Conservation (phyloP, 2,329 filamentous ascomycete species). For the Penicillium sp. region DNA sequence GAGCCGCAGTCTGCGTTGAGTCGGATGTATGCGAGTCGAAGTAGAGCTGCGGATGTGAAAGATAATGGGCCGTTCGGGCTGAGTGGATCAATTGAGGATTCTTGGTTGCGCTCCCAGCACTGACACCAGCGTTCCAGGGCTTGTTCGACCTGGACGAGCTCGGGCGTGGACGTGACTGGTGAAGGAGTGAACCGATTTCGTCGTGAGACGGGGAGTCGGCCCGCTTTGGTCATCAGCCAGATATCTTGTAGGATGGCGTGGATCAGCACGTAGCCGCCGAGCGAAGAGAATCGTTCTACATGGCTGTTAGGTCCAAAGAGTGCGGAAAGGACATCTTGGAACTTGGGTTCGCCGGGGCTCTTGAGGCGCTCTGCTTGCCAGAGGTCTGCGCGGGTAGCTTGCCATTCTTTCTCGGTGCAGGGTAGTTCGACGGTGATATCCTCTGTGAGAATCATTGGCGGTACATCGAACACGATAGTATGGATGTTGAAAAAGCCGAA, state of each 20-base stretch:
- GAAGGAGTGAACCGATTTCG: conserved; percentile 13
- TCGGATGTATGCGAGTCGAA: conserved; percentile 36
- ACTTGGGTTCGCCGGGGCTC: conserved; percentile 25
- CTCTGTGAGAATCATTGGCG: conserved; percentile 33
- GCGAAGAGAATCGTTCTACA: conserved; percentile 32
- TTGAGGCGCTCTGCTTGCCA: conserved; percentile 30
- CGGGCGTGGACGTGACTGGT: conserved; percentile 25
- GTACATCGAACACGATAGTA: conserved; percentile 37
- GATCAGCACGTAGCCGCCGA: conserved; percentile 36
- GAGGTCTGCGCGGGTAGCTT: conserved; percentile 21
- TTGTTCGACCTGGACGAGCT: conserved; percentile 31
- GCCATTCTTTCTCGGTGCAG: conserved; percentile 36
- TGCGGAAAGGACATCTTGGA: conserved; percentile 30
- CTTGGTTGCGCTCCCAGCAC: conserved; percentile 38
- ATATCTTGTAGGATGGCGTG: conserved; percentile 36
- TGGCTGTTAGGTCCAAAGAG: conserved; percentile 25
- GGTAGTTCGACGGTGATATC: conserved; percentile 34
- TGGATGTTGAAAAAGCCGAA: conserved; percentile 39
- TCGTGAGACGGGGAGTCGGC: conserved; percentile 26
- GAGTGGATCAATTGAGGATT: conserved; percentile 36
- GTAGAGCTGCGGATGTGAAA: conserved; percentile 35
- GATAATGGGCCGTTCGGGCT: conserved; percentile 36
- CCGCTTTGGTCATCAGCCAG: conserved; percentile 36
- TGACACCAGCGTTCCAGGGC: conserved; percentile 38
- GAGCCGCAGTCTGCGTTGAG: conserved; percentile 37